Conservation (phyloP, 1,284 basidiomycete genomes). For the Tylopilus microsporus region DNA sequence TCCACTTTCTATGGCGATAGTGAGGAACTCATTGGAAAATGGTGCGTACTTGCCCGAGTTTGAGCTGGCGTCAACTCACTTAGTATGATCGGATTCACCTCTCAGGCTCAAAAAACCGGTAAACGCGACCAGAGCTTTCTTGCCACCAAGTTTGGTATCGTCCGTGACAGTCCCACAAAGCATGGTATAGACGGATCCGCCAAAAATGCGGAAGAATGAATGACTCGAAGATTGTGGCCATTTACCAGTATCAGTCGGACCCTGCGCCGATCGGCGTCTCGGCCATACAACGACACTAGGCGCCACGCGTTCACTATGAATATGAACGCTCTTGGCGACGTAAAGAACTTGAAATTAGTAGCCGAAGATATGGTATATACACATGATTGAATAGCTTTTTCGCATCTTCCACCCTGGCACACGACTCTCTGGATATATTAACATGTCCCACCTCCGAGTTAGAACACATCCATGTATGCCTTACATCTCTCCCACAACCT, state of each 20-base stretch:
- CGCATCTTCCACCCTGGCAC: neutral
- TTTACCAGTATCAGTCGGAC: too few relatives aligned
- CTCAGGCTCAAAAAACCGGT: slow-evolving; percentile 1
- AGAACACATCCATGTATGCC: slow-evolving; percentile 56
- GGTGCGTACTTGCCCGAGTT: slow-evolving; percentile 12
- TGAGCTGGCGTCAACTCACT: neutral
- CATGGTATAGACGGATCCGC: slow-evolving; percentile 22
- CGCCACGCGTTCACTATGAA: too few relatives aligned
- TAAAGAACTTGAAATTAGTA: too few relatives aligned
- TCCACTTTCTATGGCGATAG: slow-evolving; percentile 33
- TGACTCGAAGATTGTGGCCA: too few relatives aligned
- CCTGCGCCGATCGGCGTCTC: too few relatives aligned
- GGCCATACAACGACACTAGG: too few relatives aligned
- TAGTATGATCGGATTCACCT: neutral
- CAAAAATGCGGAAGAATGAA: slow-evolving; percentile 20
- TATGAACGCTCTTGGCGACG: too few relatives aligned
- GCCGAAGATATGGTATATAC: too few relatives aligned
- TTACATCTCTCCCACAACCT: slow-evolving; percentile 55
- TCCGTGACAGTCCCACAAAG: neutral
- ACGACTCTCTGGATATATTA: neutral
- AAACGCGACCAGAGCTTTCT: slow-evolving; percentile 38
- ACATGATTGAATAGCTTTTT: too few relatives aligned
- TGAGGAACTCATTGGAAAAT: slow-evolving; percentile 28
- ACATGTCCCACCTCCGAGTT: neutral
- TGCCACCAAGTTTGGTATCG: slow-evolving; percentile 42